Base-by-base conservation (phyloP, 1,139 yeast species). In the Casaregolazyma lundiana region DNA sequence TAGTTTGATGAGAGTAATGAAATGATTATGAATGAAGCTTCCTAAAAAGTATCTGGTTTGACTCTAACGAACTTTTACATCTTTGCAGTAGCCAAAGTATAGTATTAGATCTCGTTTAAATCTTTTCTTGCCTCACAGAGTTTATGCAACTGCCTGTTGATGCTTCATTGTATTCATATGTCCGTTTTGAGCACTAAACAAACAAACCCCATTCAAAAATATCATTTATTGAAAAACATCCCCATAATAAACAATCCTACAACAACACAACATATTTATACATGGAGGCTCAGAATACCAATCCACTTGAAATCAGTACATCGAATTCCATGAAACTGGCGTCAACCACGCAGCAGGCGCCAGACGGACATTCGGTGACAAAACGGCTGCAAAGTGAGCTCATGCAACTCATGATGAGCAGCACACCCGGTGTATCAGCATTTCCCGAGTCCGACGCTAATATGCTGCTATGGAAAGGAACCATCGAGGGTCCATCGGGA, bases 401-500 rank as follows among this genome's bases (percentile, higher is more conserved):
- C 46, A 72, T 74, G 67, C 78, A 74, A 57, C 62, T 74, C 35
- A 73, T 75, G 74, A 72, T 73, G 75, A 66, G 74, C 22, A 62
- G 67, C 41, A 66, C 75, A 1, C 75, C 77, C 2, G 80, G 80
- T 0, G 65, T 76, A 36, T 68, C 75, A 34, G 80, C 81, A 4
- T 77, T 76, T 51, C 81, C 81, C 2, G 73, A 67, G 45, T 65
- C 73, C 21, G 80, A 76, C 52, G 63, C 75, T 15, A 78, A 80
- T 58, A 63, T 80, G 48, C 70, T 76, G 41, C 70, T 68, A 51
- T 80, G 86, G 86, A 73, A 74, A 16, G 84, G 81, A 16, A 75
- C 81, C 8, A 76, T 80, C 47, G 73, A 73, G 53, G 86, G 86
- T n/a, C 83, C 84, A 8, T 68, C 67, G 41, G 84, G 72, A 41